Evolutionary conservation across 768 basidiomycete genomes (phyloP).

Genomic region (Peribolospora baueri): DNA sequence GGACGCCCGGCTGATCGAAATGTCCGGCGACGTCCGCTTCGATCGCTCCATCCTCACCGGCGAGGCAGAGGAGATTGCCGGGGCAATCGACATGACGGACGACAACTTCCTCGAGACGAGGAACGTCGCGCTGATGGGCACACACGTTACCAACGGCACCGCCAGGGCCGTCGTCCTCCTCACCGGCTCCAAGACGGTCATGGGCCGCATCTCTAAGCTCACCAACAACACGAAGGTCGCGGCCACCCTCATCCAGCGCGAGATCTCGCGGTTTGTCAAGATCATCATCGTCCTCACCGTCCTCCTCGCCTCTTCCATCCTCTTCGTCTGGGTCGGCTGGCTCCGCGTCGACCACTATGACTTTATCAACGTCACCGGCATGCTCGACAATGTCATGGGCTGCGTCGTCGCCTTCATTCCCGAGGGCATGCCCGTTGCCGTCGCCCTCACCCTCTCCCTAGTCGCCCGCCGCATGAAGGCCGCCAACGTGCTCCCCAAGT

Average conservation of each 20-base stretch:
- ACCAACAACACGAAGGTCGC: slow-evolving; percentile 24
- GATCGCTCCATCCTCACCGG: slow-evolving; percentile 44
- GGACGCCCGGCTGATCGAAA: slow-evolving; percentile 24
- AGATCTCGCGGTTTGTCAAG: slow-evolving; percentile 32
- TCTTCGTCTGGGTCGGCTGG: slow-evolving; percentile 10
- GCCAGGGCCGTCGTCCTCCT: slow-evolving; percentile 4
- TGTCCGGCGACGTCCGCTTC: slow-evolving; percentile 33
- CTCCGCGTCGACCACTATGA: slow-evolving; percentile 9
- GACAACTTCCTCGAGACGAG: slow-evolving; percentile 30
- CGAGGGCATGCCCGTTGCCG: slow-evolving; percentile 16
- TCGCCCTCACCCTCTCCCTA: slow-evolving; percentile 30
- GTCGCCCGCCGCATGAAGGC: slow-evolving; percentile 2
- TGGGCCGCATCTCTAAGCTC: slow-evolving; percentile 32
- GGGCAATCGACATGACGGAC: slow-evolving; percentile 24
- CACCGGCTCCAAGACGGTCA: slow-evolving; percentile 4
- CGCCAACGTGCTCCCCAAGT: slow-evolving; percentile 27
- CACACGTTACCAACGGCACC: slow-evolving; percentile 16
- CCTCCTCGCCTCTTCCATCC: slow-evolving; percentile 1
- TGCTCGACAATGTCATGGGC: slow-evolving; percentile 32
- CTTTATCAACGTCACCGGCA: slow-evolving; percentile 27
- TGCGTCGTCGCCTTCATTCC: slow-evolving; percentile 27
- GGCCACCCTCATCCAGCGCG: slow-evolving; percentile 30
- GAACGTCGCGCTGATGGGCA: slow-evolving; percentile 37
- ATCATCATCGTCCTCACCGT: slow-evolving; percentile 2
- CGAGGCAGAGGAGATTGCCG: slow-evolving; percentile 23